Percentiles rank a stretch among this genome's conserved stretches.
phyloP scores from a whole-genome alignment of 768 basidiomycete genomes.

The Amanita subjunquillea region DNA sequence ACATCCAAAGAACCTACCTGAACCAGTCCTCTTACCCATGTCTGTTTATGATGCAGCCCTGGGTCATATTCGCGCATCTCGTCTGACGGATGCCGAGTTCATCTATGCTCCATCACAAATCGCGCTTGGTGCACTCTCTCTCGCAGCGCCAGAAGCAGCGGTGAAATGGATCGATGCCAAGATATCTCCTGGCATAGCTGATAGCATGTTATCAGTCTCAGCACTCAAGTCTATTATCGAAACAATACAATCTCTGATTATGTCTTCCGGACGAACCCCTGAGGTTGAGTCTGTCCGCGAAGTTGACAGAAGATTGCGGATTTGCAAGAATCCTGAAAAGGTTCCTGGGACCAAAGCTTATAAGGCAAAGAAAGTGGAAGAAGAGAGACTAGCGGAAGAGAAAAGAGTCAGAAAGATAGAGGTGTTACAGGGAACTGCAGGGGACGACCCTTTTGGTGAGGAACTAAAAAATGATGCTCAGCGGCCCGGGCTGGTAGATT shows the following conservation, averaged over 20 bases:
- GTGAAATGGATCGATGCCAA: slow-evolving; percentile 48
- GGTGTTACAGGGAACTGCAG: slow-evolving; percentile 32
- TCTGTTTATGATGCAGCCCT: slow-evolving; percentile 58
- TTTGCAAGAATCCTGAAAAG: slow-evolving; percentile 96
- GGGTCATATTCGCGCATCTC: slow-evolving; percentile 60
- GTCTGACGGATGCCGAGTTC: slow-evolving; percentile 86
- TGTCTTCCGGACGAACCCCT: slow-evolving; percentile 46
- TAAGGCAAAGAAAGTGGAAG: slow-evolving; percentile 57
- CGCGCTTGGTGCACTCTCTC: slow-evolving; percentile 67
- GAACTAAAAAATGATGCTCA: slow-evolving; percentile 25
- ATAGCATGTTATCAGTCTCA: slow-evolving; percentile 14
- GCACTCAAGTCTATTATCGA: slow-evolving; percentile 31
- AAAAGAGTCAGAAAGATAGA: slow-evolving; percentile 58
- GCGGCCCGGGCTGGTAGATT: slow-evolving; percentile 34
- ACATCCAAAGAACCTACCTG: slow-evolving; percentile 1
- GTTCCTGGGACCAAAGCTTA: slow-evolving; percentile 84
- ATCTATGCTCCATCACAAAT: slow-evolving; percentile 92
- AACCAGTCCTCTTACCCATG: background rate
- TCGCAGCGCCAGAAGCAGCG: slow-evolving; percentile 51
- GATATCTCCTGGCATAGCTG: slow-evolving; percentile 11
- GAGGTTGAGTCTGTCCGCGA: slow-evolving; percentile 78
- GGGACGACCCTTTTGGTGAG: slow-evolving; percentile 65
- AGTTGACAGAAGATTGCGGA: slow-evolving; percentile 75
- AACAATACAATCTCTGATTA: slow-evolving; percentile 47
- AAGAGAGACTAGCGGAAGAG: slow-evolving; percentile 57